Conservation (phyloP, 1,284 basidiomycete genomes). For the Cystobasidiaceae sp. region DNA sequence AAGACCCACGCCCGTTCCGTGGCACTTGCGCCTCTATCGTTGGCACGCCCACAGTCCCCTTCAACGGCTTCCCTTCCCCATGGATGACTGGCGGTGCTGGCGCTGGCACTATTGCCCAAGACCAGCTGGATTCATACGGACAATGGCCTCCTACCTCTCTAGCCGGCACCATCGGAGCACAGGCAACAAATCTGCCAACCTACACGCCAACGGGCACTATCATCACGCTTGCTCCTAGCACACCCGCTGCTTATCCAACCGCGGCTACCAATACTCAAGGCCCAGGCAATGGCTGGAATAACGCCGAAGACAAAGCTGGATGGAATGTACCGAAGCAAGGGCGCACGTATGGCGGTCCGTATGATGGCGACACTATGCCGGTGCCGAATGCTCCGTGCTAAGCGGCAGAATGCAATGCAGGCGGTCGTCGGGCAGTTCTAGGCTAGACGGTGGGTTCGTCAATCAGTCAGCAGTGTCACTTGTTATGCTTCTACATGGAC, state of each 20-base stretch:
- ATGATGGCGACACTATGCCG: not conserved
- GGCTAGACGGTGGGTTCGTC: no score
- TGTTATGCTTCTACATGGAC: no score
- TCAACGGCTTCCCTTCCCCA: slow-evolving; percentile 55
- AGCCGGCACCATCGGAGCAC: slow-evolving; percentile 38
- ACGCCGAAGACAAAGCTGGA: slow-evolving; percentile 58
- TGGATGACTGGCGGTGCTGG: slow-evolving; percentile 72
- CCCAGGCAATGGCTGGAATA: slow-evolving; percentile 70
- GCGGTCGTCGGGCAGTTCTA: no score
- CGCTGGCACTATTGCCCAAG: slow-evolving; percentile 46
- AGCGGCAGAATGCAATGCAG: no score
- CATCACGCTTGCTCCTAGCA: not conserved
- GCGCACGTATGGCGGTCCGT: slow-evolving; percentile 50
- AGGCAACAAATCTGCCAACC: slow-evolving; percentile 51
- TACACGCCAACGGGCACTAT: slow-evolving; percentile 52
- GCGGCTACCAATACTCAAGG: slow-evolving; percentile 49
- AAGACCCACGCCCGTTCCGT: slow-evolving; percentile 57
- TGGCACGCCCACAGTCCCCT: slow-evolving; percentile 39
- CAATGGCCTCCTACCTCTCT: slow-evolving; percentile 35
- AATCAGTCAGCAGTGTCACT: no score
- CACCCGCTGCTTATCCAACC: slow-evolving; percentile 54
- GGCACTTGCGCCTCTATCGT: slow-evolving; percentile 65
- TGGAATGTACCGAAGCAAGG: slow-evolving; percentile 56
- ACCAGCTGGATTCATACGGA: slow-evolving; percentile 29
- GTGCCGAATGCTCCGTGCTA: not conserved